phyloP scores from a whole-genome alignment of 202 grass and related monocot genomes.

The Hordeum pubiflorum region DNA sequence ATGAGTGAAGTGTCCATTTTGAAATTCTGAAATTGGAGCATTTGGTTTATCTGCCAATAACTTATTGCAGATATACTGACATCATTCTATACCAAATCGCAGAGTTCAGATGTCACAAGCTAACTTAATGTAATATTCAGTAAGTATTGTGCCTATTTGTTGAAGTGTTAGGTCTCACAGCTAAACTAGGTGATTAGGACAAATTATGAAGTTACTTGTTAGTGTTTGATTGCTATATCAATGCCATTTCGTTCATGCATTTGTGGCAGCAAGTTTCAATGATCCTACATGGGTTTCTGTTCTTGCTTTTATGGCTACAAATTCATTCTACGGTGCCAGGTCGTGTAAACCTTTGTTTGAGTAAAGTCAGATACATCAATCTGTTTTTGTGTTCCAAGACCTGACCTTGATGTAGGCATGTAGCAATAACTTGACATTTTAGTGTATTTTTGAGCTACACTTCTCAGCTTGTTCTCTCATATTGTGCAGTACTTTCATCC shows the following conservation, averaged over 20 bases:
- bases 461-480: conserved; percentile 9
- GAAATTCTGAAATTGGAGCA: conserved; percentile 31
- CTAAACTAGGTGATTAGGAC: conserved; percentile 28
- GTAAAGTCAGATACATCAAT: conserved; percentile 15
- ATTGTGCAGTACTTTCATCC: conserved; percentile 8
- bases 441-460: neutral
- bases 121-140: conserved; percentile 51
- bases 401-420: neutral
- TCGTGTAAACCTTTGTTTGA: neutral
- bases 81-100: conserved; percentile 47
- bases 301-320: conserved; percentile 8
- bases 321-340: neutral
- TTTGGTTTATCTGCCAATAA: conserved; percentile 51
- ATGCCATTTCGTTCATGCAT: conserved; percentile 13
- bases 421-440: neutral
- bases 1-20: conserved; percentile 26
- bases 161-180: conserved; percentile 29
- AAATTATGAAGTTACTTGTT: conserved; percentile 25
- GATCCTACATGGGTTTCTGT: neutral
- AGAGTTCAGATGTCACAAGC: conserved; percentile 53
- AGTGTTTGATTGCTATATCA: conserved; percentile 23
- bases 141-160: conserved; percentile 54
- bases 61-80: conserved; percentile 51
- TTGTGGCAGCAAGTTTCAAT: conserved; percentile 8
- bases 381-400: neutral